Base-by-base conservation (phyloP, 2,329 filamentous ascomycete species). In the Cercospora sp. region DNA sequence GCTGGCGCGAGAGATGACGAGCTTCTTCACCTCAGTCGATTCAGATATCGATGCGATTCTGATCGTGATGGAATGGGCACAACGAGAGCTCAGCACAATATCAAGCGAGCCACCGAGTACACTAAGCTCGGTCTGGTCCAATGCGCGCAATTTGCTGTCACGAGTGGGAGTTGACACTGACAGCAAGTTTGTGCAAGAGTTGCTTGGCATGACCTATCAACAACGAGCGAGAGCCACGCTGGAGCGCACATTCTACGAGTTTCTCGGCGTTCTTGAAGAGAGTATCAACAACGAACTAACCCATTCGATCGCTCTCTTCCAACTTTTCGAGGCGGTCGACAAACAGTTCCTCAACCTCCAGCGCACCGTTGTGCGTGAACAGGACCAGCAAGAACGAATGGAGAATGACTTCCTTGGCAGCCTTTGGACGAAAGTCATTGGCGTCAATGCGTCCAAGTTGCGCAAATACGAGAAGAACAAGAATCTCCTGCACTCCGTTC, bases 61-160 rank as follows among this genome's bases (percentile, higher is more conserved):
- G 40, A 90, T 95, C 69, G 93, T 96, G 62, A 97, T 98, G 93
- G 93, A 97, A 77, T 97, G 94, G 94, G 92, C 93, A 13, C 91
- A 91, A 76, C 89, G 93, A 72, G 93, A 97, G 79, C 87, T 98
- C 13, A 85, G 89, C 69, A 89, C 89, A 57, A 82, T 95, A 66
- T 87, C 88, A 69, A 84, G 84, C 24, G 82, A 86, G 21, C 87
- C 89, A 6, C 85, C 87, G 0, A 87, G 86, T 53, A 86, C 88
- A 2, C 81, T 96, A 24, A 87, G 90, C 18, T 88, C 88, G n/a
- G 87, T 91, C 53, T 93, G 93, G 77, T 91, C 93, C 79, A 97
- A 96, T 77, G 83, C 97, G 59, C 92, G 97, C 83, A 89, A 87
- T 74, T 81, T 94, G 45, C 86, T 97, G 66, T 90, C 88, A 65